Evolutionary conservation across 768 basidiomycete species (phyloP).

Genomic region (Termitomyces sp.): DNA sequence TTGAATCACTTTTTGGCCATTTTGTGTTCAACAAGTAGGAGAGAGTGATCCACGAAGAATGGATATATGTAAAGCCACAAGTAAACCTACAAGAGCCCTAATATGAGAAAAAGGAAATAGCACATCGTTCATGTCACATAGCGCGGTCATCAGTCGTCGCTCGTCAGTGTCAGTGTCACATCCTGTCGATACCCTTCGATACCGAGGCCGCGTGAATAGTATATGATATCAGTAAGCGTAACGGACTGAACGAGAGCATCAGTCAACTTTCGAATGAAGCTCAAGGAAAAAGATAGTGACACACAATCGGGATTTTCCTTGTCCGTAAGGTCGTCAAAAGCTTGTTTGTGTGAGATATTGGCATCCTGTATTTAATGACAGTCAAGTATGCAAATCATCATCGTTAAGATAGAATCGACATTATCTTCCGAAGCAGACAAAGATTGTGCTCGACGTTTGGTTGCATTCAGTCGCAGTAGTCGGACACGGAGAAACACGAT

Average conservation of each 20-base stretch:
- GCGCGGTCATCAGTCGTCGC: too few relatives aligned
- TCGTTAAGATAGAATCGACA: not conserved
- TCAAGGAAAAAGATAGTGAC: conserved; percentile 10
- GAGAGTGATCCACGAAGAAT: not conserved
- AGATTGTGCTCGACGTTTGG: conserved; percentile 33
- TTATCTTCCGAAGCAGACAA: not conserved
- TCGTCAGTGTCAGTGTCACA: not conserved
- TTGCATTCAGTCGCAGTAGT: conserved; percentile 37
- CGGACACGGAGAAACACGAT: conserved; percentile 36
- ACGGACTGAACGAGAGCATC: conserved; percentile 23
- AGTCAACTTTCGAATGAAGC: not conserved
- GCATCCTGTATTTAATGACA: conserved; percentile 19
- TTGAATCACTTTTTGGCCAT: not conserved
- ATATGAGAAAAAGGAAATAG: not conserved
- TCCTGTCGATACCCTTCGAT: not conserved
- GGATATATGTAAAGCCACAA: not conserved
- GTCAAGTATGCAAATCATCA: not conserved
- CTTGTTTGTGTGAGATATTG: conserved; percentile 32
- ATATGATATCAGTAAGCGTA: conserved; percentile 27
- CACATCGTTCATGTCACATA: not conserved
- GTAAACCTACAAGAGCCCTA: not conserved
- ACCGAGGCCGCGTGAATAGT: not conserved
- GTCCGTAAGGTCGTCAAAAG: conserved; percentile 49
- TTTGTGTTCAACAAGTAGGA: not conserved
- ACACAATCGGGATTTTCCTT: conserved; percentile 42